A percentile compares a stretch with the other conserved stretches of the same genome.
phyloP scores from a whole-genome alignment of 2,329 filamentous ascomycete genomes.

The Magnaporthiopsis incrustans region DNA sequence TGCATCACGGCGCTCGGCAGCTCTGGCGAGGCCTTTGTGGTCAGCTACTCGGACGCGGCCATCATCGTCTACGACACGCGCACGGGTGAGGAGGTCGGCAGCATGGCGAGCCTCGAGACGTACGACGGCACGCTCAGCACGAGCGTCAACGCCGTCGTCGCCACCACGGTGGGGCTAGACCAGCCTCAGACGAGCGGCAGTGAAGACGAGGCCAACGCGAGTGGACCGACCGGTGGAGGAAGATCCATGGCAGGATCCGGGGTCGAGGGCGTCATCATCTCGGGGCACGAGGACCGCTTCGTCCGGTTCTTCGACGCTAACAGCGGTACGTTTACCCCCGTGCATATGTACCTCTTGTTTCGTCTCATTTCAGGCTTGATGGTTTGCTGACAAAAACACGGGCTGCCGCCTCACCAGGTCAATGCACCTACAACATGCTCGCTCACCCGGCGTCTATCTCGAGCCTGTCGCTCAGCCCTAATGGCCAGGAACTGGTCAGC shows the following conservation, averaged over 20 bases:
- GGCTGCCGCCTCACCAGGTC: conserved; percentile 49
- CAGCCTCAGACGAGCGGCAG: conserved; percentile 51
- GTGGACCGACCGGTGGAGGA: conserved; percentile 71
- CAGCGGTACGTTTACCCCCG: conserved; percentile 62
- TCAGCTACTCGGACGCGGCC: conserved; percentile 83
- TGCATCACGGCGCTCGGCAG: conserved; percentile 85
- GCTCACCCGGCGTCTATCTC: conserved; percentile 93
- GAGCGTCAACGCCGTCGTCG: conserved; percentile 86
- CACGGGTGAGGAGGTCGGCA: conserved; percentile 82
- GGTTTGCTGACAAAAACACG: conserved; percentile 1
- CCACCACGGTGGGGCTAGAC: conserved; percentile 76
- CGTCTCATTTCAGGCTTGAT: background rate
- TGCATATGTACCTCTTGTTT: background rate
- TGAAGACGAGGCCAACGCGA: conserved; percentile 58
- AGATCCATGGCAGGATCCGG: conserved; percentile 60
- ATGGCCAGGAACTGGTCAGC: conserved; percentile 88
- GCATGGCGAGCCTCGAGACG: conserved; percentile 90
- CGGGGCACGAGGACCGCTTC: conserved; percentile 91
- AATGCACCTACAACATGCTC: conserved; percentile 99
- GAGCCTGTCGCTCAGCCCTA: conserved; percentile 81
- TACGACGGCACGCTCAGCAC: conserved; percentile 75
- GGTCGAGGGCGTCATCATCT: conserved; percentile 90
- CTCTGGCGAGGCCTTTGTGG: conserved; percentile 81
- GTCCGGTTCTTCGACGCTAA: conserved; percentile 98
- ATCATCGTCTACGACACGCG: conserved; percentile 89